These are phyloP conservation scores for Amaranthus tricolor DNA, from an alignment of 179 eudicot genomes.

Conservation along the genomic window DNA sequence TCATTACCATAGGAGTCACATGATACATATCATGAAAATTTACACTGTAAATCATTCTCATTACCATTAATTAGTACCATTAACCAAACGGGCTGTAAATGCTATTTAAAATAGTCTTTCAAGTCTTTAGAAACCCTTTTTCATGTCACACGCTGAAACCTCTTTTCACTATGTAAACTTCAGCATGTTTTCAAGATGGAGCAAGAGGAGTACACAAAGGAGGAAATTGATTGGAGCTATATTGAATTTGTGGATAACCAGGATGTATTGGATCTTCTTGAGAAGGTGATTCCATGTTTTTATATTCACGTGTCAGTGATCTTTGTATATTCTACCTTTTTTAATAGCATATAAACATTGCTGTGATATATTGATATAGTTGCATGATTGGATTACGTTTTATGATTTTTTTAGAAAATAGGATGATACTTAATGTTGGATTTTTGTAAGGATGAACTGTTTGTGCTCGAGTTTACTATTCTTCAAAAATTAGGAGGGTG, in stretches of 20 bases:
- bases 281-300: conserved; percentile 39
- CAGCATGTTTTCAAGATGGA: conserved; percentile 90
- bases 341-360: background rate
- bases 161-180: conserved; percentile 27
- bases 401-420: background rate
- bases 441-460: background rate
- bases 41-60: background rate
- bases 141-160: background rate
- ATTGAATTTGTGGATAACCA: conserved; percentile 82
- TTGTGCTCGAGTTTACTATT: background rate
- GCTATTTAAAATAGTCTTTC: background rate
- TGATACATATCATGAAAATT: background rate
- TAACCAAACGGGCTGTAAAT: too few relatives aligned
- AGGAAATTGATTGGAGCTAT: conserved; percentile 82
- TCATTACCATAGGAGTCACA: too few relatives aligned
- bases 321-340: background rate
- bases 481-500: background rate
- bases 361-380: background rate
- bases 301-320: background rate
- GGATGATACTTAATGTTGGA: background rate
- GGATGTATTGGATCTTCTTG: conserved; percentile 78
- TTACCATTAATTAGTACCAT: too few relatives aligned
- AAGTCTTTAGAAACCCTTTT: conserved; percentile 4
- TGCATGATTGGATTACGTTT: conserved; percentile 6
- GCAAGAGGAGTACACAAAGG: conserved; percentile 87